Evolutionary conservation across 352 stramenopile species (phyloP).

Genomic region (Globisporangium radiosum): DNA sequence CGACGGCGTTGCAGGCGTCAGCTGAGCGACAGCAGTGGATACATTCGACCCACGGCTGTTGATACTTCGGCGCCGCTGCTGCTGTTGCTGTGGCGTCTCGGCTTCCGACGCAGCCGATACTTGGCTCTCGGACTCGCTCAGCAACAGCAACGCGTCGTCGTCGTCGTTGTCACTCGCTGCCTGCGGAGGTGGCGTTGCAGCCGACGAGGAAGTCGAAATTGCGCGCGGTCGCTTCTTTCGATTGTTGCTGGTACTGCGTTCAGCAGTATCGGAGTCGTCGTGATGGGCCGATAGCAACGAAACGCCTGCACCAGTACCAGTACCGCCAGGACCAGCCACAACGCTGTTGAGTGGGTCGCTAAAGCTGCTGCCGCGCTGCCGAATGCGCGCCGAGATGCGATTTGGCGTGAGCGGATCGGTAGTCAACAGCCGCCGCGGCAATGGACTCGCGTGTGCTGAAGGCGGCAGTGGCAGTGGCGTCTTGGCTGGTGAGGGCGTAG

Average conservation of each 20-base stretch:
- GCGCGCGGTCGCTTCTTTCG: conserved; percentile 27
- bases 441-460: conserved; percentile 10
- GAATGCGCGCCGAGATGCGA: conserved; percentile 43
- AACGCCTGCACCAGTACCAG: not conserved
- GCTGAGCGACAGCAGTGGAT: no score
- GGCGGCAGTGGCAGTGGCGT: conserved; percentile 1
- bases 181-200: conserved; percentile 2
- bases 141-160: not conserved
- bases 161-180: conserved; percentile 53
- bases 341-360: conserved; percentile 28
- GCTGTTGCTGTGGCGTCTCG: conserved; percentile 20
- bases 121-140: conserved; percentile 57
- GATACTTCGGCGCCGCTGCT: conserved; percentile 7
- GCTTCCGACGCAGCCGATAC: conserved; percentile 45
- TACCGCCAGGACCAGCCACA: conserved; percentile 1
- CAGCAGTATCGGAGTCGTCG: not conserved
- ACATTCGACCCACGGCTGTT: no score
- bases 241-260: not conserved
- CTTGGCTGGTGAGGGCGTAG: not conserved
- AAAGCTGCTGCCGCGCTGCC: conserved; percentile 35
- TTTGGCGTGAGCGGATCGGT: conserved; percentile 29
- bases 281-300: not conserved
- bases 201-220: conserved; percentile 16
- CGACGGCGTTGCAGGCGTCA: conserved; percentile 1
- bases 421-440: not conserved